Evolutionary conservation across 1,139 yeast species (phyloP), one percentile per base, ranked within the genome.

Genomic region (Suzukiozyma palmioleophila): DNA sequence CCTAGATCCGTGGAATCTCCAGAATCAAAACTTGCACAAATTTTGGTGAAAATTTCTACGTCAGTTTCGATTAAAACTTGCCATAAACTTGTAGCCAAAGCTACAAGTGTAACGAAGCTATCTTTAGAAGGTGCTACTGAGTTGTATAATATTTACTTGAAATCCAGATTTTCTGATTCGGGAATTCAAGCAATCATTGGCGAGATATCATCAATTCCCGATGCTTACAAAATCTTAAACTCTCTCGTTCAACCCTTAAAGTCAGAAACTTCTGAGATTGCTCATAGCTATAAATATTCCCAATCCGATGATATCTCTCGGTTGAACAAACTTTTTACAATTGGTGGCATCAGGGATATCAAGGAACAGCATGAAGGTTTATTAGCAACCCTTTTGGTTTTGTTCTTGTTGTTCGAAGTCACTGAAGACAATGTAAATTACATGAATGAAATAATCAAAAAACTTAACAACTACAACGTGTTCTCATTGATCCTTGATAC

Each of bases 381-480:
- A 14, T 51, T 63, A 37, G 39, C 56, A 24, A 58, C 54, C 37
- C 50, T 63, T 38, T 45, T 53, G n/a, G 48, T 61, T 1, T 49
- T 66, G 32, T 53, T 66, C 29, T 46, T 64, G 15, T 43, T 65
- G 2, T 63, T 69, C 49, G 71, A 66, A 38, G 51, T 53, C 4
- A 62, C 59, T 44, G 60, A 58, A 9, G 52, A 54, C 32, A 52
- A 63, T 5, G 41, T 63, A 10, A 44, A 47, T 9, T 49, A 67
- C 24, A 51, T 68, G 18, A 63, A 60, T 35, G 52, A 52, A 37
- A 51, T 64, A 1, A 44, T 62, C 26, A 39, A 42, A 13, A 60
- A 54, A 42, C 56, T 67, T 34, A 46, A 48, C 9, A 48, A 50
- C 3, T 65, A 65, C 43, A 39, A 44, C 8, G 41, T 60, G 7